phyloP scores from a whole-genome alignment of 1,139 yeast species.

The Candida tunisiensis region DNA sequence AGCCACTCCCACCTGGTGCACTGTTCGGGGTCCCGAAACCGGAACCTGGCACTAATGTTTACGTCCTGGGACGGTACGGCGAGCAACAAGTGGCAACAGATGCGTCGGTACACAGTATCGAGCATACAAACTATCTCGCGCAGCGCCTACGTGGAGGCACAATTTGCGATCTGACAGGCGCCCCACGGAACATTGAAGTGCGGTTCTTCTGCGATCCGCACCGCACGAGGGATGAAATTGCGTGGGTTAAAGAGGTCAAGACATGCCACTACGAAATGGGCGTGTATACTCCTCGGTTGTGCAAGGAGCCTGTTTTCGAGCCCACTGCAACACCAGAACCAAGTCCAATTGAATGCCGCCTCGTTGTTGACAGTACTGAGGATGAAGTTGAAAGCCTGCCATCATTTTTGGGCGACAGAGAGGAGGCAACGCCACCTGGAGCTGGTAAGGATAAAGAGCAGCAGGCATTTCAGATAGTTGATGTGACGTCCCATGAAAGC shows the following conservation, averaged over 20 bases:
- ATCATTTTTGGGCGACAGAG: too few relatives aligned
- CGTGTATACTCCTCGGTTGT: conserved; percentile 42
- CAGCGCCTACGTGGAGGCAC: conserved; percentile 47
- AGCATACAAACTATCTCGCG: conserved; percentile 20
- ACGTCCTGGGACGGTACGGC: conserved; percentile 29
- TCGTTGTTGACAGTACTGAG: too few relatives aligned
- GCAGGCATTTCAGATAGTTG: too few relatives aligned
- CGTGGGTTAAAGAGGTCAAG: conserved; percentile 40
- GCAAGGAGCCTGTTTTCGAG: conserved; percentile 33
- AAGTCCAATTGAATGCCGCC: neutral
- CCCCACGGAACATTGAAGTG: conserved; percentile 45
- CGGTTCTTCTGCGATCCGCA: conserved; percentile 48
- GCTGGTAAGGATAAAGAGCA: too few relatives aligned
- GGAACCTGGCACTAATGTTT: conserved; percentile 24
- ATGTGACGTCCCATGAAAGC: too few relatives aligned
- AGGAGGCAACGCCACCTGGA: too few relatives aligned
- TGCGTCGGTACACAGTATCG: conserved; percentile 1
- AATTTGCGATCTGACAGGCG: conserved; percentile 53
- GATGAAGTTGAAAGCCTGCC: too few relatives aligned
- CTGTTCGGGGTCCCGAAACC: conserved; percentile 17
- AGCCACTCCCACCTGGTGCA: conserved; percentile 11
- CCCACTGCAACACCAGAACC: conserved; percentile 18
- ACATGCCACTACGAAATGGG: conserved; percentile 58
- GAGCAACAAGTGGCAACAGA: conserved; percentile 10
- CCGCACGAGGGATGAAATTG: conserved; percentile 16